Evolutionary conservation across 106 monocot species (phyloP), one percentile per base, ranked within the genome.

Genomic region (Dendrobium huoshanense): DNA sequence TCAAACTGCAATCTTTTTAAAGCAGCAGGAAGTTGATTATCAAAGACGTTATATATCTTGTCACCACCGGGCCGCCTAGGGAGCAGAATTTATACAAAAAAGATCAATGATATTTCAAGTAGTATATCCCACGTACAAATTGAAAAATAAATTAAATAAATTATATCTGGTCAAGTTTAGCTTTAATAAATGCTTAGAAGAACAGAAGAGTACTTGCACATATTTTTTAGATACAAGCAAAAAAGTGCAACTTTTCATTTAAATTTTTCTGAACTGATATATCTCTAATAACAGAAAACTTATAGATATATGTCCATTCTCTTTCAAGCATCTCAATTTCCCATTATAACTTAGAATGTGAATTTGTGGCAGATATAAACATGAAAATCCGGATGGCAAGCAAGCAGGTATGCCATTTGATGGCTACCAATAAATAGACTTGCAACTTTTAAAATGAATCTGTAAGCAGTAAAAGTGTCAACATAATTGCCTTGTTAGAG

Each of bases 1-100:
- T 99, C 98, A 87, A 99, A 99, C 37, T 99, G 98, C 83, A 99
- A 83, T 55, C 98, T 85, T 79, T 95, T 99, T 75, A 99, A 85
- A 84, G 98, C 98, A 64, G 91, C 95, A 75, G 98, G 98, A 67
- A 99, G 91, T 82, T 99, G 94, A 75, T 95, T 93, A 87, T 99
- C 98, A 77, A 99, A 99, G 48, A 99, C 91, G 80, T 93, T 93
- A 78, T 95, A 91, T 64, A 99, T 89, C 80, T 95, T 99, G 72
- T 99, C 98, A 86, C 98, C 98, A 85, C 98, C 98, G 54, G 98
- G 81, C 0, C 98, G 95, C 81, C 98, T 99, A 88, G 55, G 54
- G 43, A 80, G 77, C 44, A 83, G 31, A 77, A 54, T 2, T 31
- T 31, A 31, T 31, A 64, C 4, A 84, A 55, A 22, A 68, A 27